A percentile compares a stretch with the other conserved stretches of the same genome.
These are phyloP conservation scores for Aciculoconidium aculeatum DNA, from an alignment of 805 yeast species.

Conservation along the genomic window DNA sequence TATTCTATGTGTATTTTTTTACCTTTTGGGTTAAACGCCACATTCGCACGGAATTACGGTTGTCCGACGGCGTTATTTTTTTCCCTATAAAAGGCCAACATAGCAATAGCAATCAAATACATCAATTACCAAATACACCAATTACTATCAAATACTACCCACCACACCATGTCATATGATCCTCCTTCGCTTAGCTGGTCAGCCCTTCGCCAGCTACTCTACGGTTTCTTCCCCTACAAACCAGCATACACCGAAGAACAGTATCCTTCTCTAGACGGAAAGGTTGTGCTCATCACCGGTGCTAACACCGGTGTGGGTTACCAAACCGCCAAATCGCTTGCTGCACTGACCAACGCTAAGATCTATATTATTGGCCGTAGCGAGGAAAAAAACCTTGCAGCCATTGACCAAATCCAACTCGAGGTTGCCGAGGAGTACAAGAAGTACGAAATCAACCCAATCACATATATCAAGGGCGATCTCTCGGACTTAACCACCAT, in stretches of 20 bases:
- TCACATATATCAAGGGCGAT: conserved; percentile 7
- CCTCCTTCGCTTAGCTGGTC: conserved; percentile 3
- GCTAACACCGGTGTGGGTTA: conserved; percentile 31
- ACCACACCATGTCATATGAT: conserved; percentile 3
- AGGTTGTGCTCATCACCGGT: conserved; percentile 36
- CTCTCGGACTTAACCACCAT: conserved; percentile 9
- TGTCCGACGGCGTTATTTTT: too few relatives aligned
- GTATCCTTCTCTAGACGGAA: conserved; percentile 32
- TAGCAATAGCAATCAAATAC: too few relatives aligned
- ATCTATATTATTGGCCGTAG: conserved; percentile 33
- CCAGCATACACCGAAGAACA: conserved; percentile 23
- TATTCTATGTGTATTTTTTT: too few relatives aligned
- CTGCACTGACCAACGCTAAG: conserved; percentile 24
- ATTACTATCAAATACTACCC: conserved; percentile 1
- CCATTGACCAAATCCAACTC: conserved; percentile 18
- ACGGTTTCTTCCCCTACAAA: conserved; percentile 4
- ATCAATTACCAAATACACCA: too few relatives aligned
- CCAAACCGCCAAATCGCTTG: conserved; percentile 24
- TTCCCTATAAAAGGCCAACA: too few relatives aligned
- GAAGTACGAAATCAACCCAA: conserved; percentile 6
- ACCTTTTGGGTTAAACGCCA: too few relatives aligned
- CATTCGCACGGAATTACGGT: too few relatives aligned
- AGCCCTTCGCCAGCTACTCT: conserved; percentile 2
- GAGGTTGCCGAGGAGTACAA: conserved; percentile 15
- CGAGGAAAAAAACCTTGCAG: conserved; percentile 21